Base-by-base conservation (phyloP, 192 early-diverging fungal genomes). In the Backusella sp. region DNA sequence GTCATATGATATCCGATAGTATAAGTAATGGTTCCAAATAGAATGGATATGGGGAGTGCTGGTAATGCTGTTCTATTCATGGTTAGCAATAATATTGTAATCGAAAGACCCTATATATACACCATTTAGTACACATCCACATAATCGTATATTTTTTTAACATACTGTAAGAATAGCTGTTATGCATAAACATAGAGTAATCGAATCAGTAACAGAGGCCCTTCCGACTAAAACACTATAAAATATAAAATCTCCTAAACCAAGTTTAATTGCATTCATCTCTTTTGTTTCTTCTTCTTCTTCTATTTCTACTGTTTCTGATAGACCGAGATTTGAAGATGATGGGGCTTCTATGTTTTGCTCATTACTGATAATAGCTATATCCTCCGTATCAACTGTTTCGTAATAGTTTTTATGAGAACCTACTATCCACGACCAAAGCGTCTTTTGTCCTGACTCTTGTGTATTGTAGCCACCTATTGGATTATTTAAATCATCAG, bases 211-310 rank as follows among this genome's bases (percentile, higher is more conserved):
- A 37, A 73, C 66, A 89, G 89, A 89, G 78, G 92, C 92, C 73
- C 87, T 76, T 4, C 87, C 87, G 17, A 92, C 85, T 53, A 95
- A 72, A 2, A 93, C 92, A 70, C 87, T 88, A 73, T 95, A 95
- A 77, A 95, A 95, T 9, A 95, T 93, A 86, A 95, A 95, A 77
- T 94, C 93, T 9, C 92, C 93, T 39, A 95, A 68, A 30, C 93
- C 93, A 30, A 95, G 80, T 77, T 94, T 94, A 59, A 95, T 53
- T 52, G 34, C 28, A 32, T 56, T 56, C 71, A 49, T 36, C 26
- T 36, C 71, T 34, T 59, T 46, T 7, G n/a, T 32, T 7, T 53
- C 23, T 19, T 32, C 15, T 0, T 36, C 17, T 11, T 36, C 35
- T 35, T 68, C 34, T 37, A 37, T 5, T 21, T 12, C 11, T n/a